Percentiles rank a stretch among this genome's conserved stretches.
These are phyloP conservation scores for Colletotrichum sp. DNA, from an alignment of 2,329 filamentous ascomycete genomes.

Conservation along the genomic window DNA sequence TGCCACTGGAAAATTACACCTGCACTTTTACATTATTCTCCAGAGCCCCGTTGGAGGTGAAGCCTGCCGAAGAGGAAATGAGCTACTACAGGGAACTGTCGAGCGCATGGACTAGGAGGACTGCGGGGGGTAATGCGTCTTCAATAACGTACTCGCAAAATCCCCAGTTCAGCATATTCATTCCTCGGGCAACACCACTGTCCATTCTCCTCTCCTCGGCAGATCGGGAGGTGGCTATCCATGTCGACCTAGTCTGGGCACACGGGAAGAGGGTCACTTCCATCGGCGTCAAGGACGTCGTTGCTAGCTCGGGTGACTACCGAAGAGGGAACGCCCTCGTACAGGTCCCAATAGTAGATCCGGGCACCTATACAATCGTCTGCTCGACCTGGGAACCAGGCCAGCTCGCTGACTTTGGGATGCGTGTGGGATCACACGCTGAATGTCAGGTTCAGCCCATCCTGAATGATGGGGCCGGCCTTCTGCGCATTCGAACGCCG, in stretches of 20 bases:
- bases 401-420: constrained; percentile 74
- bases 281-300: constrained; percentile 77
- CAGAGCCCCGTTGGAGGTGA: constrained; percentile 62
- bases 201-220: constrained; percentile 76
- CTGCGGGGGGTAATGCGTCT: constrained; percentile 83
- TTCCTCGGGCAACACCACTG: constrained; percentile 64
- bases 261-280: constrained; percentile 72
- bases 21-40: constrained; percentile 90
- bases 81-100: constrained; percentile 60
- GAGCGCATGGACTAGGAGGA: constrained; percentile 77
- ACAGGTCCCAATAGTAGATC: constrained; percentile 62
- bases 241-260: constrained; percentile 85
- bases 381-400: constrained; percentile 89
- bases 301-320: constrained; percentile 88
- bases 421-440: constrained; percentile 73
- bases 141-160: constrained; percentile 81
- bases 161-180: constrained; percentile 78
- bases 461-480: constrained; percentile 76
- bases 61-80: constrained; percentile 65
- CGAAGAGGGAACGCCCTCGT: constrained; percentile 78
- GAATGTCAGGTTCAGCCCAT: constrained; percentile 64
- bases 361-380: constrained; percentile 84
- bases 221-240: constrained; percentile 72
- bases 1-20: constrained; percentile 75
- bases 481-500: constrained; percentile 65